phyloP scores from a whole-genome alignment of 2,329 filamentous ascomycete species.

The Atkinsonella texensis region DNA sequence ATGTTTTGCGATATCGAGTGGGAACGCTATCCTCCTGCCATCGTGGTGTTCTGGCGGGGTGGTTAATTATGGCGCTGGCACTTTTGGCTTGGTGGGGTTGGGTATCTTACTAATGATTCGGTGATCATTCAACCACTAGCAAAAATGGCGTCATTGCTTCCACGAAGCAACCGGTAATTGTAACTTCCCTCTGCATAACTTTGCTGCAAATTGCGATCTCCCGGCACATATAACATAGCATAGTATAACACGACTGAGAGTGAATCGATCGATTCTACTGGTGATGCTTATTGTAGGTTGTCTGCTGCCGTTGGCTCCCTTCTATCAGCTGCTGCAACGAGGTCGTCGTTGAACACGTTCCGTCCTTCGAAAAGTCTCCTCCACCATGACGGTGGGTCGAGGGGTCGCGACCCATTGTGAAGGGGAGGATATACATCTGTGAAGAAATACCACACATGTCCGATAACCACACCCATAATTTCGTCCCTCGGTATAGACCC shows the following conservation, averaged over 20 bases:
- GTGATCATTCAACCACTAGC: neutral
- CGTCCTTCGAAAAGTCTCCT: constrained; percentile 65
- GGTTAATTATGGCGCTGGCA: too few species aligned
- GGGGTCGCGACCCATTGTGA: constrained; percentile 69
- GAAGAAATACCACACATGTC: constrained; percentile 98
- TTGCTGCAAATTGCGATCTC: neutral
- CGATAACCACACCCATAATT: constrained; percentile 87
- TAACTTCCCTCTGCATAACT: neutral
- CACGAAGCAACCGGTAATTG: neutral
- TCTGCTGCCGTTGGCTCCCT: constrained; percentile 11
- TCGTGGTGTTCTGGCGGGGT: too few species aligned
- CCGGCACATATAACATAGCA: neutral
- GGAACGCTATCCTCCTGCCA: too few species aligned
- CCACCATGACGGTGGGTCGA: constrained; percentile 90
- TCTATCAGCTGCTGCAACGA: constrained; percentile 42
- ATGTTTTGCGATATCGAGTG: neutral
- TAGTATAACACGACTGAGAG: too few species aligned
- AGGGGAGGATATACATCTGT: constrained; percentile 90
- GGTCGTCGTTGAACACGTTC: constrained; percentile 48
- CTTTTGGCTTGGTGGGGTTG: neutral
- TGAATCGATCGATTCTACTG: neutral
- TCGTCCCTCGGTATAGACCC: constrained; percentile 88
- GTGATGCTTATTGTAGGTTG: neutral
- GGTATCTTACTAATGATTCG: neutral
- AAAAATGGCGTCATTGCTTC: neutral